Evolutionary conservation across 2,329 filamentous ascomycete species (phyloP).

Genomic region (Coniella vitis): DNA sequence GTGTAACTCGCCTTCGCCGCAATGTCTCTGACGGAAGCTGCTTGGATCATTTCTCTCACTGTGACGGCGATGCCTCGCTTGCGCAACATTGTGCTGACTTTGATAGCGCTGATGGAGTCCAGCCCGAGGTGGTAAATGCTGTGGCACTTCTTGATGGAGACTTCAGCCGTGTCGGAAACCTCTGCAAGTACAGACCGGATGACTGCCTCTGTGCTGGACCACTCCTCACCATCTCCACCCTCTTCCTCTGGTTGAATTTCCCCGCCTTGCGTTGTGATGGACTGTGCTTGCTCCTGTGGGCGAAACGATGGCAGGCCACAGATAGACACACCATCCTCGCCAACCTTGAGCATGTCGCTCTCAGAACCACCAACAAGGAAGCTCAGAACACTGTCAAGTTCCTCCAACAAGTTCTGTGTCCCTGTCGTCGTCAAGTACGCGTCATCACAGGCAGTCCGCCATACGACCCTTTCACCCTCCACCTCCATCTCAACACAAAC

Average conservation of each 20-base stretch:
- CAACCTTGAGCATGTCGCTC: conserved; percentile 47
- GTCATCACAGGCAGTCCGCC: conserved; percentile 66
- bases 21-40: conserved; percentile 60
- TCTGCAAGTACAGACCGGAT: conserved; percentile 44
- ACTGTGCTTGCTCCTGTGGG: conserved; percentile 3
- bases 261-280: background rate
- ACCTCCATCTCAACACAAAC: conserved; percentile 76
- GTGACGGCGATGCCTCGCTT: conserved; percentile 54
- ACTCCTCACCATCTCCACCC: conserved; percentile 18
- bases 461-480: conserved; percentile 47
- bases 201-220: conserved; percentile 27
- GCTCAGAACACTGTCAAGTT: conserved; percentile 52
- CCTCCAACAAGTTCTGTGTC: conserved; percentile 44
- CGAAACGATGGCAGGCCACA: conserved; percentile 52
- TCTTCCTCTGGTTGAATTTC: conserved; percentile 6
- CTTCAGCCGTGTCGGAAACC: conserved; percentile 53
- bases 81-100: conserved; percentile 64
- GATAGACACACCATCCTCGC: conserved; percentile 48
- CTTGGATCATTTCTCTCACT: conserved; percentile 65
- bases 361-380: conserved; percentile 46
- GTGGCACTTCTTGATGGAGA: conserved; percentile 51
- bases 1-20: background rate
- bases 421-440: conserved; percentile 41
- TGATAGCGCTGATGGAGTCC: conserved; percentile 89
- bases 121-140: conserved; percentile 80